Percentiles rank a stretch among this genome's conserved stretches.
phyloP scores from a whole-genome alignment of 768 basidiomycete species.

The Russula griseocarnosa region DNA sequence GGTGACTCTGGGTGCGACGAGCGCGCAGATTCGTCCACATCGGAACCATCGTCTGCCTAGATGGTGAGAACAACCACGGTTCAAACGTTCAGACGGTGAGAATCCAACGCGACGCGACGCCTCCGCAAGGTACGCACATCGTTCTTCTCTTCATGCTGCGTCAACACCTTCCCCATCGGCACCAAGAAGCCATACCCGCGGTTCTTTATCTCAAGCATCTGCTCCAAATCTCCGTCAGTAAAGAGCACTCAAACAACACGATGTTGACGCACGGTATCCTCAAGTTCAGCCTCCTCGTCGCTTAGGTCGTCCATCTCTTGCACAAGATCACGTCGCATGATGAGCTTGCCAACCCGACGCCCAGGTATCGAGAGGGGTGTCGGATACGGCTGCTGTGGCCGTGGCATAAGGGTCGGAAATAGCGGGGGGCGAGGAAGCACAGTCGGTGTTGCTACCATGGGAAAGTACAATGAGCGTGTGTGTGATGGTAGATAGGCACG shows the following conservation, averaged over 20 bases:
- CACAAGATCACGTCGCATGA: constrained; percentile 60
- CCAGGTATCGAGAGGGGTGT: constrained; percentile 50
- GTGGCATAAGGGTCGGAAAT: constrained; percentile 65
- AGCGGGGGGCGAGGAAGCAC: constrained; percentile 59
- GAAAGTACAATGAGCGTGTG: background rate
- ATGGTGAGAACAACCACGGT: constrained; percentile 27
- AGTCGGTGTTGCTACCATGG: constrained; percentile 65
- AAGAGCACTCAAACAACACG: background rate
- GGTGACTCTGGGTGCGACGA: constrained; percentile 39
- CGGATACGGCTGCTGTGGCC: constrained; percentile 61
- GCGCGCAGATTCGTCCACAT: constrained; percentile 40
- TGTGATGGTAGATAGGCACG: too few species aligned
- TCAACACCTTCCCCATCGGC: constrained; percentile 68
- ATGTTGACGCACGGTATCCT: constrained; percentile 54
- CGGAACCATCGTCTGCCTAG: constrained; percentile 39
- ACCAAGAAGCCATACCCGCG: constrained; percentile 65
- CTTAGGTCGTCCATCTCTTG: constrained; percentile 81
- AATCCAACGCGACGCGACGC: too few species aligned
- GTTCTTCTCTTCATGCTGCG: constrained; percentile 80
- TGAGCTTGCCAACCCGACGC: constrained; percentile 54
- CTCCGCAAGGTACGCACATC: constrained; percentile 46
- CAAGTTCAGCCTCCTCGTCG: constrained; percentile 80
- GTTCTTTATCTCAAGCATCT: constrained; percentile 60
- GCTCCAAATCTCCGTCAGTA: constrained; percentile 15
- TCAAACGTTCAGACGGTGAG: background rate